Conservation (phyloP, 2,329 filamentous ascomycete species). For the Leptographium galeiforme region DNA sequence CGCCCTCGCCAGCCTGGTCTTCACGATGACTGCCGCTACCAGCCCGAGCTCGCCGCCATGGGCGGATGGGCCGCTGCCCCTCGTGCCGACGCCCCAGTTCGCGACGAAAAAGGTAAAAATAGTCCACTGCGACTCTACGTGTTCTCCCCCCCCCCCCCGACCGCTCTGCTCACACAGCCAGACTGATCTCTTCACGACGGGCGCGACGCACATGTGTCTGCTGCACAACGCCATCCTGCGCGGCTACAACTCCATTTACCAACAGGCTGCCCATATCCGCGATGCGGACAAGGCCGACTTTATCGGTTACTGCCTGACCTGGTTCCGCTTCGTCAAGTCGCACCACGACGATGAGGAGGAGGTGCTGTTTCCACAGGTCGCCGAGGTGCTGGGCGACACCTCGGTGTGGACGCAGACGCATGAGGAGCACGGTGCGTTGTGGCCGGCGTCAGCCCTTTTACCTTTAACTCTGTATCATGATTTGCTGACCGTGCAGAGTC, state of each 20-base stretch:
- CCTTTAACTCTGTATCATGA: too few relatives aligned
- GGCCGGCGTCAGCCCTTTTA: too few relatives aligned
- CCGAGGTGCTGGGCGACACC: conserved; percentile 35
- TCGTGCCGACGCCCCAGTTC: conserved; percentile 40
- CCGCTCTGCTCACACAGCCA: conserved; percentile 13
- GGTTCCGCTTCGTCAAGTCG: conserved; percentile 44
- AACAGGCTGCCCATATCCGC: conserved; percentile 35
- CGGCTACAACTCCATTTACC: conserved; percentile 50
- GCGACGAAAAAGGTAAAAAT: conserved; percentile 32
- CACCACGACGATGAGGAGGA: conserved; percentile 49
- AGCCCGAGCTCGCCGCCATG: conserved; percentile 20
- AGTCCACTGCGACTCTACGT: too few relatives aligned
- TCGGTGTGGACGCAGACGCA: conserved; percentile 37
- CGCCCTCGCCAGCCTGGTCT: background rate
- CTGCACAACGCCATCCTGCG: conserved; percentile 51
- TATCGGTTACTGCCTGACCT: conserved; percentile 41
- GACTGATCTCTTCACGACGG: conserved; percentile 44
- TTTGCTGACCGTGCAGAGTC: conserved; percentile 18
- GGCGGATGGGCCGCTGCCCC: conserved; percentile 41
- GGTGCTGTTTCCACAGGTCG: conserved; percentile 40
- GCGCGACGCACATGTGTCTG: conserved; percentile 47
- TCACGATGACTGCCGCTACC: background rate
- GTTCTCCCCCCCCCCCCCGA: background rate
- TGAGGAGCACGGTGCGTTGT: conserved; percentile 36
- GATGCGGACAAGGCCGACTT: conserved; percentile 42